These are phyloP conservation scores for Aspergillus proliferans DNA, from an alignment of 2,329 filamentous ascomycete genomes.

Conservation along the genomic window DNA sequence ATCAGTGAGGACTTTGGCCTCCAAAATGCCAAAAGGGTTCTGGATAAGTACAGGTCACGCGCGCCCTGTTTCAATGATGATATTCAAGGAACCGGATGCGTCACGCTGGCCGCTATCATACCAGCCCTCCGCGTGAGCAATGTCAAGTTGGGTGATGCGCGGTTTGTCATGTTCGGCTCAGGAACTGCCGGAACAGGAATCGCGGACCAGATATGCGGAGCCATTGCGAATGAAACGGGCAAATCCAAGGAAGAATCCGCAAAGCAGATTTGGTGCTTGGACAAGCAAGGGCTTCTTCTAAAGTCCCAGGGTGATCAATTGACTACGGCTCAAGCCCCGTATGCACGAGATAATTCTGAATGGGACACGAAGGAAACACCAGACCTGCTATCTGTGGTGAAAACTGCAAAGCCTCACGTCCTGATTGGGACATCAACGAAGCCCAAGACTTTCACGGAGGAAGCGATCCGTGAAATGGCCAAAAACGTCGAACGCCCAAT, in stretches of 20 bases:
- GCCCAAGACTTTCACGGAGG: slow-evolving; percentile 67
- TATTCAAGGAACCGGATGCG: slow-evolving; percentile 81
- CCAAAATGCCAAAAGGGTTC: slow-evolving; percentile 65
- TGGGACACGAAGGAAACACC: slow-evolving; percentile 54
- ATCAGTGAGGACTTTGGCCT: slow-evolving; percentile 71
- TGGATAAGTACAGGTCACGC: slow-evolving; percentile 66
- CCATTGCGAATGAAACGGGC: slow-evolving; percentile 62
- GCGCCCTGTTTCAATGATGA: slow-evolving; percentile 89
- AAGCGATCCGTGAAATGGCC: slow-evolving; percentile 69
- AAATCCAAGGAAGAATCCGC: slow-evolving; percentile 68
- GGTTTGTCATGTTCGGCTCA: slow-evolving; percentile 70
- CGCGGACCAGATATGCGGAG: slow-evolving; percentile 75
- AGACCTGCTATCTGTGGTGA: slow-evolving; percentile 61
- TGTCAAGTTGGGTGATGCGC: slow-evolving; percentile 60
- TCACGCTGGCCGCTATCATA: slow-evolving; percentile 76
- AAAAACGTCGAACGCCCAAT: slow-evolving; percentile 66
- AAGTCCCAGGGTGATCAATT: slow-evolving; percentile 55
- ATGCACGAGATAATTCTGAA: slow-evolving; percentile 57
- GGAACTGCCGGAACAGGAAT: slow-evolving; percentile 81
- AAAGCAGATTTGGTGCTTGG: slow-evolving; percentile 76
- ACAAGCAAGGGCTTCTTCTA: slow-evolving; percentile 72
- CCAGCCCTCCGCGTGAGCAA: slow-evolving; percentile 65
- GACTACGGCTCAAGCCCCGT: slow-evolving; percentile 61
- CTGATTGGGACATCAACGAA: slow-evolving; percentile 79
- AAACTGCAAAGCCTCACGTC: slow-evolving; percentile 68